A percentile compares a stretch with the other conserved stretches of the same genome.
phyloP scores from a whole-genome alignment of 441 rosid species.

The Erysimum cheiri region DNA sequence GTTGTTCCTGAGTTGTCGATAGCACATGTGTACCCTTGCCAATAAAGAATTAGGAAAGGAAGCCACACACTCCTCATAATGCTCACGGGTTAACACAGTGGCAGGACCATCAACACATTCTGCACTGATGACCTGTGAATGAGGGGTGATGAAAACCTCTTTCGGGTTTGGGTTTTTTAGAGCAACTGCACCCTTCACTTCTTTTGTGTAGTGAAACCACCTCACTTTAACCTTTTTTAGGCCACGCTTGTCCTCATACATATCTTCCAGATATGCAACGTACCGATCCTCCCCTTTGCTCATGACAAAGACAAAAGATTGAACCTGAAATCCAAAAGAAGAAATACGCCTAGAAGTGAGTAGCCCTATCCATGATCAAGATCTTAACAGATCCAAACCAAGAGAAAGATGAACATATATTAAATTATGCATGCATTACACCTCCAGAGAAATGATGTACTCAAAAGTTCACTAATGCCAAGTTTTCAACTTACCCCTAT shows the following conservation, averaged over 20 bases:
- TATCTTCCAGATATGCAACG: slow-evolving; percentile 93
- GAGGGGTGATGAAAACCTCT: slow-evolving; percentile 93
- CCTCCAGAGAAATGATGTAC: slow-evolving; percentile 8
- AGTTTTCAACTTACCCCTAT: slow-evolving; percentile 67
- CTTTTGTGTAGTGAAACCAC: slow-evolving; percentile 95
- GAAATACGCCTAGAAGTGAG: slow-evolving; percentile 31
- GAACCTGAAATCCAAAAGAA: slow-evolving; percentile 58
- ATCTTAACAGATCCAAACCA: slow-evolving; percentile 23
- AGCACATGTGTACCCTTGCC: slow-evolving; percentile 76
- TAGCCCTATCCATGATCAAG: slow-evolving; percentile 27
- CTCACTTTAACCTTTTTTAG: slow-evolving; percentile 93
- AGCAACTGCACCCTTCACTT: slow-evolving; percentile 79
- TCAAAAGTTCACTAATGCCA: slow-evolving; percentile 17
- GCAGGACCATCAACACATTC: slow-evolving; percentile 97
- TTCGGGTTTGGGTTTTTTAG: slow-evolving; percentile 80
- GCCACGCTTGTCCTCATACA: slow-evolving; percentile 97
- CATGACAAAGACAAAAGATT: slow-evolving; percentile 96
- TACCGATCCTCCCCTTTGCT: slow-evolving; percentile 83
- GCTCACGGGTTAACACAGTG: slow-evolving; percentile 76
- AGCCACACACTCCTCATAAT: slow-evolving; percentile 72
- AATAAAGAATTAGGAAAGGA: slow-evolving; percentile 66
- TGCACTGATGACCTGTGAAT: slow-evolving; percentile 93
- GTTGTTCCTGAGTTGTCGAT: slow-evolving; percentile 81
- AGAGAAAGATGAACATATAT: slow-evolving; percentile 6
- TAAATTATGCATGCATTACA: background rate